These are phyloP conservation scores for Brassica rapa DNA, from an alignment of 345 rosid genomes.

Conservation along the genomic window DNA sequence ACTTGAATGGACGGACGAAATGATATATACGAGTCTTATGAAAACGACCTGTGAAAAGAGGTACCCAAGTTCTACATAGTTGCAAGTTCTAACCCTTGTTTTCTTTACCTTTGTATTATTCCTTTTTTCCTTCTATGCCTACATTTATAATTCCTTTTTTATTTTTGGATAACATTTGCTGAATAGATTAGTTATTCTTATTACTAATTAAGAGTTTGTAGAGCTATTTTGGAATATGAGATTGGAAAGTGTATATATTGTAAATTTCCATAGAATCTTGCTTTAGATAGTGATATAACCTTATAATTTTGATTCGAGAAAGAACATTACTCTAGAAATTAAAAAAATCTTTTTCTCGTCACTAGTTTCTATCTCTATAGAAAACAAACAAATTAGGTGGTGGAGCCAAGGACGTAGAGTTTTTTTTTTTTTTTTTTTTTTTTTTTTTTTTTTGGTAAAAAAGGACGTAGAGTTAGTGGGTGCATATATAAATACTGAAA, in stretches of 20 bases:
- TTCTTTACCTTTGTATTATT: not conserved
- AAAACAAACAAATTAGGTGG: slow-evolving; percentile 32
- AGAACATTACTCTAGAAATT: slow-evolving; percentile 26
- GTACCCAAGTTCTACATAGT: slow-evolving; percentile 10
- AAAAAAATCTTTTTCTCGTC: slow-evolving; percentile 42
- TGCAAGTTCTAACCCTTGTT: not conserved
- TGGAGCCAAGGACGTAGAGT: slow-evolving; percentile 33
- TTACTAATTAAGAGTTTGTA: slow-evolving; percentile 12
- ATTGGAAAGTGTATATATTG: not conserved
- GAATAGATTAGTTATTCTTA: slow-evolving; percentile 18
- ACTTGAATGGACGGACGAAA: slow-evolving; percentile 14
- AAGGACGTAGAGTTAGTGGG: slow-evolving; percentile 33
- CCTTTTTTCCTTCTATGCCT: not conserved
- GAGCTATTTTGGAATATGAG: slow-evolving; percentile 16
- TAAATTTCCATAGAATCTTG: slow-evolving; percentile 7
- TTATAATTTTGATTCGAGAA: slow-evolving; percentile 30
- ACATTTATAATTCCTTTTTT: slow-evolving; percentile 19
- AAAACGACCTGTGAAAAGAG: slow-evolving; percentile 18
- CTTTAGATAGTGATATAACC: slow-evolving; percentile 27
- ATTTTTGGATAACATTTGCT: not conserved
- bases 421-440: too few species aligned
- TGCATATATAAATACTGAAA: slow-evolving; percentile 59
- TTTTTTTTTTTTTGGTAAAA: too few species aligned
- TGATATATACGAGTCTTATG: slow-evolving; percentile 16
- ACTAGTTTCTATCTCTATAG: slow-evolving; percentile 28